Evolutionary conservation across 2,329 filamentous ascomycete genomes (phyloP), one percentile per base, ranked within the genome.

Genomic region (Magnaporthiopsis poae): DNA sequence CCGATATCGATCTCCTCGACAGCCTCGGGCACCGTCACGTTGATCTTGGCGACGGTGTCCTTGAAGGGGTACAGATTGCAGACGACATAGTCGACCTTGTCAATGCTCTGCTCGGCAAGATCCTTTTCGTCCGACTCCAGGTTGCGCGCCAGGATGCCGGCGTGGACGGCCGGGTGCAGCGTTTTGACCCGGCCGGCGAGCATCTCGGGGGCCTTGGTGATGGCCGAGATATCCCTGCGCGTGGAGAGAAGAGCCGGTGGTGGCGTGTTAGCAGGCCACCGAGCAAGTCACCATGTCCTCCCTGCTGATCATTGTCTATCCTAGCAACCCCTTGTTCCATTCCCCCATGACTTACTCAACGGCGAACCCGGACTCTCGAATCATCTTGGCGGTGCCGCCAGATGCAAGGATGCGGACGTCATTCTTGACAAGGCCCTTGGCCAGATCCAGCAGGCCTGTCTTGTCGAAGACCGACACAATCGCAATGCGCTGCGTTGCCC

Each of bases 11-110:
- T 96, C 82, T 99, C 95, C 81, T 99, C 95, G 59, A 99, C 94
- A 65, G 95, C 95, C 81, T 99, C 94, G 65, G 91, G 88, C 69
- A 99, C 91, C 69, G 94, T 98, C 74, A 99, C 95, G 75, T 96
- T 96, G 82, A 96, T 88, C 84, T 97, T 96, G 73, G 92, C 90
- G 72, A 99, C 88, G 39, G 95, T 99, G 77, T 98, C 93, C 83
- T 97, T 97, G 88, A 99, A 99, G 15, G 95, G 95, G 80, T 99
- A 98, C 66, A 99, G 86, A 81, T 99, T 99, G 89, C 95, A 98
- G 76, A 99, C 90, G 73, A 96, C 92, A 73, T 89, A 96, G 84
- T 96, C 92, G 68, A 96, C 92, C 81, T 96, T 96, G 81, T 90
- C 86, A 77, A 96, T 96, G 80, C 92, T 95, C 81, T 96, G 92